These are phyloP conservation scores for Speleostelium caveatum DNA, from an alignment of 78 protist genomes.

Conservation along the genomic window DNA sequence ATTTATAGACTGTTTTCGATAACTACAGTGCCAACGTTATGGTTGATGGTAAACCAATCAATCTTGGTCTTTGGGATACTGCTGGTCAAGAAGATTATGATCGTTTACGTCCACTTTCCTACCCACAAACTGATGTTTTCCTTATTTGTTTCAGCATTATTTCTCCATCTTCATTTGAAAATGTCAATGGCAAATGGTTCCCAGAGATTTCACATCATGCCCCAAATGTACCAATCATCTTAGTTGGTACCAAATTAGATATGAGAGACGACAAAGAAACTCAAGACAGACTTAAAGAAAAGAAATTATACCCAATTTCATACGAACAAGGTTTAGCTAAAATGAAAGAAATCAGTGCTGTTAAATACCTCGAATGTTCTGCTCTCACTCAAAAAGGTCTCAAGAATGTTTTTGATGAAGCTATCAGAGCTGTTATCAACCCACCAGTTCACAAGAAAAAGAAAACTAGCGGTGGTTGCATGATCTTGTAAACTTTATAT, in stretches of 20 bases:
- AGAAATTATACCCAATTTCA: conserved; percentile 71
- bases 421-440: conserved; percentile 86
- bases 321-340: conserved; percentile 53
- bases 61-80: conserved; percentile 46
- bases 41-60: conserved; percentile 81
- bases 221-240: conserved; percentile 86
- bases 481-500: conserved; percentile 77
- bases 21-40: conserved; percentile 85
- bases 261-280: conserved; percentile 85
- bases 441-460: conserved; percentile 84
- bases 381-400: conserved; percentile 89
- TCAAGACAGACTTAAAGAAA: conserved; percentile 58
- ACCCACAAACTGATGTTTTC: conserved; percentile 87
- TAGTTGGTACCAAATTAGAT: conserved; percentile 94
- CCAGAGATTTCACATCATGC: conserved; percentile 92
- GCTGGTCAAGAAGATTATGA: conserved; percentile 94
- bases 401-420: conserved; percentile 37
- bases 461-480: conserved; percentile 54
- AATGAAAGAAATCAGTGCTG: conserved; percentile 66
- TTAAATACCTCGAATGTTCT: conserved; percentile 92
- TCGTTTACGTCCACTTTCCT: conserved; percentile 87
- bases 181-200: conserved; percentile 87
- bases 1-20: conserved; percentile 80
- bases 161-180: conserved; percentile 81
- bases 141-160: conserved; percentile 81